A percentile compares a stretch with the other conserved stretches of the same genome.
phyloP scores from a whole-genome alignment of 805 yeast genomes.

The Kazachstania africana region DNA sequence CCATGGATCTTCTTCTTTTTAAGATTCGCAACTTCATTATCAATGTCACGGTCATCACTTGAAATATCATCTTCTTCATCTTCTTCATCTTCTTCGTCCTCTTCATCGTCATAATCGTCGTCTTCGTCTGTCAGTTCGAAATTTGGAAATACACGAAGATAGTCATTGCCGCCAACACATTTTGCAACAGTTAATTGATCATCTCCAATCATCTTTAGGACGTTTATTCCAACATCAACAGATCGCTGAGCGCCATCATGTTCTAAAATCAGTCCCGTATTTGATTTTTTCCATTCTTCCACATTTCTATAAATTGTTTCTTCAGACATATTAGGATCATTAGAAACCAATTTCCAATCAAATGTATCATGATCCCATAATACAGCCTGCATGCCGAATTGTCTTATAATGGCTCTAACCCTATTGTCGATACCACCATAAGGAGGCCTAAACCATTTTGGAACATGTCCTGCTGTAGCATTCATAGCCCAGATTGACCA shows the following conservation, averaged over 20 bases:
- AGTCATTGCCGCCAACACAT: constrained; percentile 59
- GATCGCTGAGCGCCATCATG: constrained; percentile 68
- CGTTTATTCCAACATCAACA: constrained; percentile 54
- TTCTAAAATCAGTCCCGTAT: constrained; percentile 65
- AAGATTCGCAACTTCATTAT: no score
- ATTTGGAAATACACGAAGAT: constrained; percentile 18
- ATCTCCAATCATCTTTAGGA: constrained; percentile 42
- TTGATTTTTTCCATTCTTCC: constrained; percentile 33
- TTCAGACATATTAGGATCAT: constrained; percentile 34
- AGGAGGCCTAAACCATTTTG: constrained; percentile 94
- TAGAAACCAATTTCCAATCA: constrained; percentile 70
- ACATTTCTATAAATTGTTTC: constrained; percentile 46
- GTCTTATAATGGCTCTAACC: constrained; percentile 64
- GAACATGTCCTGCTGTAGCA: constrained; percentile 78
- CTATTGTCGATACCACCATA: constrained; percentile 91
- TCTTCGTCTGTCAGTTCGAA: no score
- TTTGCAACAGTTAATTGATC: constrained; percentile 68
- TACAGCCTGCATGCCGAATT: constrained; percentile 79
- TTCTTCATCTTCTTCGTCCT: no score
- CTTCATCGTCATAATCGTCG: no score
- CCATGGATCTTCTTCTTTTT: no score
- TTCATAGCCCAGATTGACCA: constrained; percentile 99
- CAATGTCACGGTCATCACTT: no score
- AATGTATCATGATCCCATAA: constrained; percentile 87
- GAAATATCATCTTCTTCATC: no score